Base-by-base conservation (phyloP, 495 filamentous ascomycete species). In the Mytilinidion resinicola region DNA sequence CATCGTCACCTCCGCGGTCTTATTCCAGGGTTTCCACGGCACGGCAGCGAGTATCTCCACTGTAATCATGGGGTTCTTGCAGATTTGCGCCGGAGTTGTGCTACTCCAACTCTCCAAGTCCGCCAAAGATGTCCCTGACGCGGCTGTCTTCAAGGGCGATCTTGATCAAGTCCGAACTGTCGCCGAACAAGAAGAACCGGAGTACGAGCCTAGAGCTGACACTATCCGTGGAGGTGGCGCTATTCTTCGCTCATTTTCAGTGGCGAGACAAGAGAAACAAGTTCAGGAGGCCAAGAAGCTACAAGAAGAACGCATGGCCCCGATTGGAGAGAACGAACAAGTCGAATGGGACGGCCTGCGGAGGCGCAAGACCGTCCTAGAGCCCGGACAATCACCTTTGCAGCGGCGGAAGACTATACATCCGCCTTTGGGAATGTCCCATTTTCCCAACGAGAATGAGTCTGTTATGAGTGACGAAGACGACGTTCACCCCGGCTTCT, bases 71-170 rank as follows among this genome's bases (percentile, higher is more conserved):
- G 95, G 95, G 0, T 98, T 98, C 75, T 74, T 98, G 43, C 86
- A 89, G 59, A 98, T 98, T 53, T 98, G 93, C 73, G 76, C 89
- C 10, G 93, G 93, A 46, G 95, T 97, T n/a, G 84, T 98, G n/a
- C 74, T 98, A 5, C 76, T 98, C 5, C 93, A 98, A 66, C 79
- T 98, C n/a, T 96, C 93, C 51, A 98, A 97, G 68, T 96, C 91
- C 5, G 87, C 93, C 61, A 98, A 98, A 68, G 90, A 98, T 60
- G 91, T 98, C 0, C 93, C 93, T 11, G 93, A 98, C 67, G 77
- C 91, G 0, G 91, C 91, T 42, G 85, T 98, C 30, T 95, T 98
- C 75, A 83, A 86, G 46, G 95, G 92, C 49, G 91, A 96, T 65
- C 77, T 98, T 49, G 88, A 97, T 66, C 93, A 98, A 74, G 85